phyloP scores from a whole-genome alignment of 371 early-diverging fungal species.

The Sporodiniella umbellata region DNA sequence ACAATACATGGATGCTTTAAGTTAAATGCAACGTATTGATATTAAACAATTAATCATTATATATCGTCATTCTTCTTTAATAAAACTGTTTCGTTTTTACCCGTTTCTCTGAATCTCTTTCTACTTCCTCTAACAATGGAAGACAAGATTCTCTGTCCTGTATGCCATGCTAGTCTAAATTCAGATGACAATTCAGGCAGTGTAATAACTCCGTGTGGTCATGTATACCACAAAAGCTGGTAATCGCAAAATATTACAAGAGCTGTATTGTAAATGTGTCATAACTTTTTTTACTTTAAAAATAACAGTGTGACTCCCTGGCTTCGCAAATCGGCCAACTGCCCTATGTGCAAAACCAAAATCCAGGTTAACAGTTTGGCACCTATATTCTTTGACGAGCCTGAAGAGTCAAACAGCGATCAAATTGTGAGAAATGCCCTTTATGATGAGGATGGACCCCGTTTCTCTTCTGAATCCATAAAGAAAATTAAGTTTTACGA shows the following conservation, averaged over 20 bases:
- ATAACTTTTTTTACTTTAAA: too few species aligned
- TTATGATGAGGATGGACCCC: neutral
- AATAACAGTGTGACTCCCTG: neutral
- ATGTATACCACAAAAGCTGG: neutral
- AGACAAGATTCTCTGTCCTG: neutral
- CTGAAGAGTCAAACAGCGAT: neutral
- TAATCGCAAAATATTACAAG: too few species aligned
- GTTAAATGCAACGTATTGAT: neutral
- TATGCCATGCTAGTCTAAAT: neutral
- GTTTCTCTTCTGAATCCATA: neutral
- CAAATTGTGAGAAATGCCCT: neutral
- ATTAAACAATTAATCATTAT: neutral
- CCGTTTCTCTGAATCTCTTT: too few species aligned
- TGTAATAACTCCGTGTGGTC: neutral
- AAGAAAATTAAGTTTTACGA: neutral
- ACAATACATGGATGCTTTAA: neutral
- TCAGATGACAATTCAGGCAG: neutral
- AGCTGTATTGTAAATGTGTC: too few species aligned
- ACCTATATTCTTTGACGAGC: neutral
- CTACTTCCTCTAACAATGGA: too few species aligned
- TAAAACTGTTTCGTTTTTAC: neutral
- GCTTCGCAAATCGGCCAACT: neutral
- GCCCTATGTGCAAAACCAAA: neutral
- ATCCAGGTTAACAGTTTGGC: neutral
- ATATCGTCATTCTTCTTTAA: too few species aligned